These are phyloP conservation scores for Cryptococcus amylolentus DNA, from an alignment of 1,284 basidiomycete species.

Conservation along the genomic window DNA sequence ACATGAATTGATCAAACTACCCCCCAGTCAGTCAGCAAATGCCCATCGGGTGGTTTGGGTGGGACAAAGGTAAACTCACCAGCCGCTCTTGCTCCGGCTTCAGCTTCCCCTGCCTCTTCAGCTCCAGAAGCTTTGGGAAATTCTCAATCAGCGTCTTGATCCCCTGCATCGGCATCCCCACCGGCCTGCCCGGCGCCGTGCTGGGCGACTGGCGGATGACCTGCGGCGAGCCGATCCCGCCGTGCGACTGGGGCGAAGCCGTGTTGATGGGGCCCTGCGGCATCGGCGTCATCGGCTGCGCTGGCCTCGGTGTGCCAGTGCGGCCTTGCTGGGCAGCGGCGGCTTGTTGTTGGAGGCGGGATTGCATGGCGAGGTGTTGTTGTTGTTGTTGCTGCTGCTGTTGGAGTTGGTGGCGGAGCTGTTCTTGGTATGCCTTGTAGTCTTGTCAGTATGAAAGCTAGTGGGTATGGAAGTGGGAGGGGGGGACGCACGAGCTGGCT, in stretches of 20 bases:
- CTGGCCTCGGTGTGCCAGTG: conserved; percentile 8
- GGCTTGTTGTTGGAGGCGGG: conserved; percentile 19
- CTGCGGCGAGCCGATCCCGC: conserved; percentile 9
- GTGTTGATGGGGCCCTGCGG: conserved; percentile 9
- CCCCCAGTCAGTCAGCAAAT: not conserved
- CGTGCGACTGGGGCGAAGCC: conserved; percentile 9
- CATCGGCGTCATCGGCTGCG: conserved; percentile 14
- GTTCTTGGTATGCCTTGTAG: conserved; percentile 22
- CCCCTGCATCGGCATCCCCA: conserved; percentile 1
- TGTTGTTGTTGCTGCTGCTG: conserved; percentile 13
- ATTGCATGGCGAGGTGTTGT: conserved; percentile 16
- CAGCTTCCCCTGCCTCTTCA: conserved; percentile 30
- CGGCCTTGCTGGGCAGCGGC: conserved; percentile 13
- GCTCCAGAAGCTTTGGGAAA: conserved; percentile 33
- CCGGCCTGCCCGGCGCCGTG: not conserved
- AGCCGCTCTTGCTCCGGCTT: conserved; percentile 29
- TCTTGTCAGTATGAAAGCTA: not conserved
- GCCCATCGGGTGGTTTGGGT: not conserved
- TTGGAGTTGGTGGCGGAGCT: conserved; percentile 15
- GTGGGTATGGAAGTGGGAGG: not conserved
- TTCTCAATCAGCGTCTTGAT: conserved; percentile 29
- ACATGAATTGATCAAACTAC: conserved; percentile 29
- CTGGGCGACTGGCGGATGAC: conserved; percentile 24
- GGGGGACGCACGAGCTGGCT: conserved; percentile 15
- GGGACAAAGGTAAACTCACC: conserved; percentile 20